A percentile compares a stretch with the other conserved stretches of the same genome.
Conservation (phyloP, 2,329 filamentous ascomycete genomes). For the Chaetomiaceae sp. region DNA sequence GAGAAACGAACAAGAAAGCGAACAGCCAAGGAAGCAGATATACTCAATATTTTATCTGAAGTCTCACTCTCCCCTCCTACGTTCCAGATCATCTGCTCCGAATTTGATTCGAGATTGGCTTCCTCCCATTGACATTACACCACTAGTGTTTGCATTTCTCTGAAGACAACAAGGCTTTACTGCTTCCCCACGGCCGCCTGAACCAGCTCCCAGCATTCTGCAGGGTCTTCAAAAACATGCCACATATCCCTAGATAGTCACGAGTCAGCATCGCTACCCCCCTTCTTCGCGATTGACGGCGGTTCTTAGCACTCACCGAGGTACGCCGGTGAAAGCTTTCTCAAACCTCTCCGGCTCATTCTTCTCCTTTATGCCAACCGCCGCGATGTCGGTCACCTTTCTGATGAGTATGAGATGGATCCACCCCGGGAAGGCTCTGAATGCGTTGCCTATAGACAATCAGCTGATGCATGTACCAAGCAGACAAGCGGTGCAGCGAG, state of each 20-base stretch:
- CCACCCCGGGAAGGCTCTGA: constrained; percentile 64
- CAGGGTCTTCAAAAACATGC: constrained; percentile 75
- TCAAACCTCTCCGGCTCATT: constrained; percentile 72
- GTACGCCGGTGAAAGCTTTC: constrained; percentile 71
- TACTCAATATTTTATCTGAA: too few species aligned
- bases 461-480: not conserved
- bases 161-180: too few species aligned
- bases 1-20: too few species aligned
- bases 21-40: too few species aligned
- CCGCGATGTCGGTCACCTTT: constrained; percentile 69
- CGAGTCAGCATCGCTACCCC: not conserved
- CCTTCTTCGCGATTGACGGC: too few species aligned
- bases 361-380: constrained; percentile 63
- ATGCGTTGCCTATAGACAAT: constrained; percentile 34
- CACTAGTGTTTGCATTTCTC: too few species aligned
- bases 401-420: constrained; percentile 79
- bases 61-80: too few species aligned
- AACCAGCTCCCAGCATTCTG: constrained; percentile 50
- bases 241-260: constrained; percentile 48
- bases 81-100: too few species aligned
- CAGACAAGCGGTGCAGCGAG: not conserved
- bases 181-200: constrained; percentile 24
- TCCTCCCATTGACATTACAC: too few species aligned
- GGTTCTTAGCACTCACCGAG: constrained; percentile 34
- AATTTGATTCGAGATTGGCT: too few species aligned